A percentile compares a stretch with the other conserved stretches of the same genome.
Conservation (phyloP, 768 basidiomycete species). For the Hortiboletus campestris region DNA sequence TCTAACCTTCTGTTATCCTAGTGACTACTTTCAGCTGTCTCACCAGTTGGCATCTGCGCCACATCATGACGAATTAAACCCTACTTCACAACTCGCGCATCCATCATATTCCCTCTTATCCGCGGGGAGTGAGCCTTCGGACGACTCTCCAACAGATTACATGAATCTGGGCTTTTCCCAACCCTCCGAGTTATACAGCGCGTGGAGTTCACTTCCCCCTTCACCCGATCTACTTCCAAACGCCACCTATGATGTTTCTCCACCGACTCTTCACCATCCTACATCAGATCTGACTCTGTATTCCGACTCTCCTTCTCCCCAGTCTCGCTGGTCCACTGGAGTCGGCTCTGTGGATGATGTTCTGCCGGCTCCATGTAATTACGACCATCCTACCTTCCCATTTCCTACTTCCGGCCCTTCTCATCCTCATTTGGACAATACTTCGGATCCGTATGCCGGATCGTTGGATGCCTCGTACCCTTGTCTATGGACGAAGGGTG, state of each 20-base stretch:
- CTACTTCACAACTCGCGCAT: not conserved
- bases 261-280: not conserved
- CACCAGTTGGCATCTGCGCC: not conserved
- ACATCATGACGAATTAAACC: not conserved
- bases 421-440: not conserved
- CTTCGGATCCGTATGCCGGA: slow-evolving; percentile 1
- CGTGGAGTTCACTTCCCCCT: slow-evolving; percentile 5
- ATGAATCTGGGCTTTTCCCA: not conserved
- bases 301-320: not conserved
- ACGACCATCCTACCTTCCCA: not conserved
- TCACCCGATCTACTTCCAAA: not conserved
- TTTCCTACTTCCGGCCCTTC: not conserved
- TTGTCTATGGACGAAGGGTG: slow-evolving; percentile 20
- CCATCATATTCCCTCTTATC: not conserved
- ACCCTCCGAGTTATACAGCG: not conserved
- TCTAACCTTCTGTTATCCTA: slow-evolving; percentile 3
- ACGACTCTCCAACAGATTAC: not conserved
- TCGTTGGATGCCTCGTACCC: slow-evolving; percentile 7
- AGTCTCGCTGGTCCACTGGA: not conserved
- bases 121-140: not conserved
- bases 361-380: not conserved
- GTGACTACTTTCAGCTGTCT: slow-evolving; percentile 1
- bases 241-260: not conserved
- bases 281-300: not conserved
- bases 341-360: not conserved